A percentile compares a stretch with the other conserved stretches of the same genome.
phyloP scores from a whole-genome alignment of 345 rosid species.

The Triadica sebifera region DNA sequence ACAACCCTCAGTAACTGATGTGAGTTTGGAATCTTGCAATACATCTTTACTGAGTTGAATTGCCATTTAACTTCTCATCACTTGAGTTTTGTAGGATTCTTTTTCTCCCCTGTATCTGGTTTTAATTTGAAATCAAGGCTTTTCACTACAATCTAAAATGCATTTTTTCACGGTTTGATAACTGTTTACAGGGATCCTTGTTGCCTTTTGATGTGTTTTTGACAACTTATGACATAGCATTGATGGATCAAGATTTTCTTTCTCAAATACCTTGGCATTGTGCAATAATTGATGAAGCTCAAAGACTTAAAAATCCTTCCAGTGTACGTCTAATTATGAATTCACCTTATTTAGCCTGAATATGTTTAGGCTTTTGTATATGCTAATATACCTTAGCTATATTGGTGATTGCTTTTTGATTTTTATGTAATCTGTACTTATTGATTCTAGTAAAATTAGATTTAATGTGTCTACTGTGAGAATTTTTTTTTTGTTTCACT shows the following conservation, averaged over 20 bases:
- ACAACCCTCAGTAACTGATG: slow-evolving; percentile 34
- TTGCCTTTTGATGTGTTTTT: slow-evolving; percentile 72
- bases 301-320: slow-evolving; percentile 84
- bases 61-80: too few species aligned
- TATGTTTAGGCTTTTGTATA: background rate
- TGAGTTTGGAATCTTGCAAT: slow-evolving; percentile 34
- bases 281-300: slow-evolving; percentile 83
- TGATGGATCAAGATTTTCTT: slow-evolving; percentile 78
- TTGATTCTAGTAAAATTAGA: too few species aligned
- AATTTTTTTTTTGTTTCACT: background rate
- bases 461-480: too few species aligned
- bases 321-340: slow-evolving; percentile 51
- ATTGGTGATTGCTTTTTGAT: background rate
- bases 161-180: slow-evolving; percentile 6
- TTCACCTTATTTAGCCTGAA: background rate
- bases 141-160: background rate
- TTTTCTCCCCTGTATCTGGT: background rate
- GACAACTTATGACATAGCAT: slow-evolving; percentile 74
- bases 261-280: slow-evolving; percentile 82
- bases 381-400: too few species aligned
- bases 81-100: background rate
- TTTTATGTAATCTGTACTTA: background rate
- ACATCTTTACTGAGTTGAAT: slow-evolving; percentile 4
- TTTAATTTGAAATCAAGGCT: background rate
- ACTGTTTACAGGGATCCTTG: slow-evolving; percentile 45